These are phyloP conservation scores for Abortiporus biennis DNA, from an alignment of 1,284 basidiomycete species.

Conservation along the genomic window DNA sequence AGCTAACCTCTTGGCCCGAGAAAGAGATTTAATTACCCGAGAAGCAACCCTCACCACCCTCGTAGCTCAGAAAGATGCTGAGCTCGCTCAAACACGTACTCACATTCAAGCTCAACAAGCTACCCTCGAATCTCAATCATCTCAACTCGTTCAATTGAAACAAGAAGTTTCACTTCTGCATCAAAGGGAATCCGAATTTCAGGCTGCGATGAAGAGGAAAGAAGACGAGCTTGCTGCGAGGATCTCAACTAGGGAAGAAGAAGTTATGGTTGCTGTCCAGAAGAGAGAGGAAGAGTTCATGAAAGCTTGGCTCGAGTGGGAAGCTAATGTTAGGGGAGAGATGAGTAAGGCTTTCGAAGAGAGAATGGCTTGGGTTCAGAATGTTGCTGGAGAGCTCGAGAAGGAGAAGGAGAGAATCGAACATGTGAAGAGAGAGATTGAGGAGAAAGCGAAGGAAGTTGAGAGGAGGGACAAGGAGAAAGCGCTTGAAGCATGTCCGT, in stretches of 20 bases:
- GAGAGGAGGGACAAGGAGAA: slow-evolving; percentile 16
- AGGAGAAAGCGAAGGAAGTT: slow-evolving; percentile 35
- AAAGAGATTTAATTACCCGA: slow-evolving; percentile 61
- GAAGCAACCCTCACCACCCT: slow-evolving; percentile 43
- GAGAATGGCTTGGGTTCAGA: slow-evolving; percentile 44
- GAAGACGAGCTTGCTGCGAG: slow-evolving; percentile 71
- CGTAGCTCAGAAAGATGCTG: slow-evolving; percentile 51
- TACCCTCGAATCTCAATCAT: slow-evolving; percentile 46
- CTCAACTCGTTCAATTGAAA: slow-evolving; percentile 54
- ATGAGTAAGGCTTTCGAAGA: slow-evolving; percentile 45
- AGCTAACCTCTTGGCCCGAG: slow-evolving; percentile 39
- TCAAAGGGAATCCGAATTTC: slow-evolving; percentile 67
- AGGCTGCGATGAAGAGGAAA: slow-evolving; percentile 51
- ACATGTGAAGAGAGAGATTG: slow-evolving; percentile 36
- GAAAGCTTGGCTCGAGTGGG: slow-evolving; percentile 49
- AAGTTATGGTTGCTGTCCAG: slow-evolving; percentile 52
- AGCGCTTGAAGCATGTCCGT: background rate
- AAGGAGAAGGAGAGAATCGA: slow-evolving; percentile 46
- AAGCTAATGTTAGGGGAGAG: slow-evolving; percentile 48
- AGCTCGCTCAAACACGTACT: slow-evolving; percentile 45
- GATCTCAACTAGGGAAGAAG: slow-evolving; percentile 60
- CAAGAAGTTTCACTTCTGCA: no score
- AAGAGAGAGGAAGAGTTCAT: slow-evolving; percentile 38
- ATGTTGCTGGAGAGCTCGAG: slow-evolving; percentile 45
- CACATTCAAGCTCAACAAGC: slow-evolving; percentile 31